phyloP scores from a whole-genome alignment of 1,139 yeast species.

The Pichia sp. region DNA sequence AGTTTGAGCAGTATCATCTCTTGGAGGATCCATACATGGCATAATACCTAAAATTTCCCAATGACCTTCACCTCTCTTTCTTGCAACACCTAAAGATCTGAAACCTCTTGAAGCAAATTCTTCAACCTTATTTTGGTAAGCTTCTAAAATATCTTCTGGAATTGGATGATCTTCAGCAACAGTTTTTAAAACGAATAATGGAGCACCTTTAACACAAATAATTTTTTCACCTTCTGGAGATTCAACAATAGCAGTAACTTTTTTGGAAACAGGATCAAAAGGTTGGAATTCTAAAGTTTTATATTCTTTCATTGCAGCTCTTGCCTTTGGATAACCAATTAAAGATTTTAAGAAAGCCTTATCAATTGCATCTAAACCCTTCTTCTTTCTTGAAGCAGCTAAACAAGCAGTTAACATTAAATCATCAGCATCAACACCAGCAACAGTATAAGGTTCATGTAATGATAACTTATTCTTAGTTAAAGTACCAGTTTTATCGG shows the following conservation, averaged over 20 bases:
- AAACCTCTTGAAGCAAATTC: constrained; percentile 98
- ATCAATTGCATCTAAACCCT: constrained; percentile 98
- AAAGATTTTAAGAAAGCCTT: constrained; percentile 94
- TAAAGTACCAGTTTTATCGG: constrained; percentile 98
- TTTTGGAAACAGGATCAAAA: constrained; percentile 95
- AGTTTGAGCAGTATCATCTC: constrained; percentile 97
- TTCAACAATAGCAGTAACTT: constrained; percentile 90
- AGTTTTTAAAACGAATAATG: constrained; percentile 89
- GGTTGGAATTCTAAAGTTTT: constrained; percentile 95
- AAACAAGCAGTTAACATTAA: constrained; percentile 96
- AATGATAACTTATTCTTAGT: constrained; percentile 94
- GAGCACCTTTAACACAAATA: constrained; percentile 97
- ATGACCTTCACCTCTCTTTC: constrained; percentile 98
- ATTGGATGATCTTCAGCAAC: constrained; percentile 96
- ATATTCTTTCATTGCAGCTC: constrained; percentile 92
- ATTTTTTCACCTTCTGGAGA: constrained; percentile 96
- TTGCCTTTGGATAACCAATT: constrained; percentile 83
- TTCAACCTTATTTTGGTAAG: constrained; percentile 94
- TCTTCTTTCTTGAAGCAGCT: constrained; percentile 98
- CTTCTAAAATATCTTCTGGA: constrained; percentile 91
- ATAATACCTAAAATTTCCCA: constrained; percentile 97
- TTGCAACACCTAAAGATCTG: constrained; percentile 98
- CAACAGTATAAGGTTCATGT: constrained; percentile 98
- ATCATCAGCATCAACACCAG: constrained; percentile 97
- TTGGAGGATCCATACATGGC: constrained; percentile 99